Base-by-base conservation (phyloP, 2,329 filamentous ascomycete genomes). In the Pseudocercospora pini-densiflorae region DNA sequence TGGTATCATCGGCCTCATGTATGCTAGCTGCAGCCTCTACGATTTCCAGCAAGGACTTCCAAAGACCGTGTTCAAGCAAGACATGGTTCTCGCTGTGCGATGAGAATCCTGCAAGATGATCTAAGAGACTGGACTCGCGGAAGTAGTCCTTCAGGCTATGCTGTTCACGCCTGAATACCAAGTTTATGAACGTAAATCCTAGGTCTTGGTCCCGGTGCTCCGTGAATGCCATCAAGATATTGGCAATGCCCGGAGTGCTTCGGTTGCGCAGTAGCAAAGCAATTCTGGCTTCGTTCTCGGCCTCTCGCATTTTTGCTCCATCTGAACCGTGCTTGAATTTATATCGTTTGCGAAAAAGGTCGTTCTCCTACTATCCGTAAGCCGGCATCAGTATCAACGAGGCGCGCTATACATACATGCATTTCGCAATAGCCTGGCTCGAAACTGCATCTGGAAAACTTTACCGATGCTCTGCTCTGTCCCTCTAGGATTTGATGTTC, bases 91-190 rank as follows among this genome's bases (percentile, higher is more conserved):
- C 57, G 12, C 21, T 45, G 8, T 49, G 45, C 5, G 31, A 24
- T 1, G 45, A 29, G 27, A 64, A 64, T 12, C 57, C 31, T 12
- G 45, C 36, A 1, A 64, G 45, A 3, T 60, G 57, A 14, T 53
- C 24, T 33, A 27, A 29, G 29, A 33, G 40, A 24, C 36, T 47
- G n/a, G 53, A 31, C 10, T 63, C 61, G 2, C 57, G 54, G 9
- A 63, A 49, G 24, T 59, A 63, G 23, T 63, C 61, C 40, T 63
- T 55, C 8, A 63, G 61, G 47, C 45, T 63, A n/a, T 59, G 40
- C 16, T 58, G 27, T 40, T 63, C 54, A 6, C 54, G 36, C 23
- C 40, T 63, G 40, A 63, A 63, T n/a, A 63, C 24, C 23, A 63
- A 45, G 16, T 55, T 63, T 4, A 63, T 21, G 24, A 49, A 59